These are phyloP conservation scores for Aspergillus felis DNA, from an alignment of 2,329 filamentous ascomycete species.

Conservation along the genomic window DNA sequence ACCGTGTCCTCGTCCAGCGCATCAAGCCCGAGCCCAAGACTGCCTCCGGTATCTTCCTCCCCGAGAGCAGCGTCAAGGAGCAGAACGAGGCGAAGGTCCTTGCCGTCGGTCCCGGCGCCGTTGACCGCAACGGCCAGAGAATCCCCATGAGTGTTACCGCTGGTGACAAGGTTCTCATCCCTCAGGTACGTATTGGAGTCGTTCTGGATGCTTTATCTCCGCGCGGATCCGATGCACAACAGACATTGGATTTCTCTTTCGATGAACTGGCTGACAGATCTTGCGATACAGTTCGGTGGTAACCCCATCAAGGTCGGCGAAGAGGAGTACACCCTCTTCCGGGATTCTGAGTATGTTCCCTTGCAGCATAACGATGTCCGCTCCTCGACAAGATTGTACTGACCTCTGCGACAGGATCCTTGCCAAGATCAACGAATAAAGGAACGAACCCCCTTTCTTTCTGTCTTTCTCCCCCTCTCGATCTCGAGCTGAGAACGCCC, in stretches of 20 bases:
- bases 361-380: background rate
- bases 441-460: slow-evolving; percentile 6
- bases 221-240: slow-evolving; percentile 1
- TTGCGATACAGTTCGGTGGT: slow-evolving; percentile 69
- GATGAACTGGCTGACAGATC: slow-evolving; percentile 17
- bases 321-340: slow-evolving; percentile 92
- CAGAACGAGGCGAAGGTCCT: slow-evolving; percentile 96
- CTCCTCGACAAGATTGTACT: slow-evolving; percentile 3
- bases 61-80: slow-evolving; percentile 95
- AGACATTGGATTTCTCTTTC: background rate
- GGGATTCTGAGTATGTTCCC: slow-evolving; percentile 87
- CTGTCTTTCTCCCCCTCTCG: slow-evolving; percentile 15
- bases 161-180: slow-evolving; percentile 93
- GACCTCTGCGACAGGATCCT: slow-evolving; percentile 64
- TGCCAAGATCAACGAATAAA: slow-evolving; percentile 98
- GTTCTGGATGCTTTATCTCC: slow-evolving; percentile 12
- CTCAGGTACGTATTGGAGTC: slow-evolving; percentile 62
- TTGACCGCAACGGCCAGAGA: slow-evolving; percentile 87
- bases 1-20: slow-evolving; percentile 97
- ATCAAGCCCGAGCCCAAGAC: slow-evolving; percentile 97
- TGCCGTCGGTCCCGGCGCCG: slow-evolving; percentile 82
- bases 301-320: slow-evolving; percentile 96
- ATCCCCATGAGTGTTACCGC: slow-evolving; percentile 75
- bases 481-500: slow-evolving; percentile 7
- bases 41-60: slow-evolving; percentile 93